phyloP scores from a whole-genome alignment of 2,329 filamentous ascomycete species.

The Fusarium bulbicola region DNA sequence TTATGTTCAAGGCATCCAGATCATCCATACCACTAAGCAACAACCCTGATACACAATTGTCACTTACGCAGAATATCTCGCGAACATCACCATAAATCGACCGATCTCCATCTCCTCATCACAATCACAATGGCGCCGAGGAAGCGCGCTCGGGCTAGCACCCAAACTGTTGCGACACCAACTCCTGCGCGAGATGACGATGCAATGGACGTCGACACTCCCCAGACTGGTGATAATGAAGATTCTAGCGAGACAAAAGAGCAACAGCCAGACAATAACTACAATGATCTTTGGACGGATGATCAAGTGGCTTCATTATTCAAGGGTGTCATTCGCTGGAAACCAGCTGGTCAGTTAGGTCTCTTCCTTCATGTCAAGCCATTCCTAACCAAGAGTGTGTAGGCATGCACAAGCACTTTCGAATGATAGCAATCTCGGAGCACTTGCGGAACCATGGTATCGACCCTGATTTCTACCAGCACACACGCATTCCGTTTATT shows the following conservation, averaged over 20 bases:
- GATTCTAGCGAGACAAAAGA: constrained; percentile 32
- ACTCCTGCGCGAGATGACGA: constrained; percentile 65
- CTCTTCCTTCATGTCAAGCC: background rate
- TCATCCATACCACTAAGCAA: background rate
- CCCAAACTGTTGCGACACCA: constrained; percentile 66
- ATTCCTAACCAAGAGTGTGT: constrained; percentile 15
- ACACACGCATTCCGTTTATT: constrained; percentile 90
- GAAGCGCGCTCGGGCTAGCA: constrained; percentile 69
- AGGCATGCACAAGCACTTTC: constrained; percentile 95
- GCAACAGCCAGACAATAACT: constrained; percentile 35
- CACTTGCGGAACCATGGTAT: constrained; percentile 83
- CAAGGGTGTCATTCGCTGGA: constrained; percentile 93
- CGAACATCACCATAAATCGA: background rate
- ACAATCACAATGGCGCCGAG: constrained; percentile 68
- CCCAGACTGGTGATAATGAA: constrained; percentile 61
- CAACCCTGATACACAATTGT: background rate
- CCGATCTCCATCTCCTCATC: background rate
- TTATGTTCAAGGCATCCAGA: background rate
- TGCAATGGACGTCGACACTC: constrained; percentile 67
- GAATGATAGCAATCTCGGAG: constrained; percentile 86
- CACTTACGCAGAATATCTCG: background rate
- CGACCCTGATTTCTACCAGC: constrained; percentile 72
- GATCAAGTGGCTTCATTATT: constrained; percentile 93
- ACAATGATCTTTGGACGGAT: constrained; percentile 86
- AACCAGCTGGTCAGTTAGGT: constrained; percentile 78